Evolutionary conservation across 192 early-diverging fungal genomes (phyloP).

Genomic region (Coemansia sp.): DNA sequence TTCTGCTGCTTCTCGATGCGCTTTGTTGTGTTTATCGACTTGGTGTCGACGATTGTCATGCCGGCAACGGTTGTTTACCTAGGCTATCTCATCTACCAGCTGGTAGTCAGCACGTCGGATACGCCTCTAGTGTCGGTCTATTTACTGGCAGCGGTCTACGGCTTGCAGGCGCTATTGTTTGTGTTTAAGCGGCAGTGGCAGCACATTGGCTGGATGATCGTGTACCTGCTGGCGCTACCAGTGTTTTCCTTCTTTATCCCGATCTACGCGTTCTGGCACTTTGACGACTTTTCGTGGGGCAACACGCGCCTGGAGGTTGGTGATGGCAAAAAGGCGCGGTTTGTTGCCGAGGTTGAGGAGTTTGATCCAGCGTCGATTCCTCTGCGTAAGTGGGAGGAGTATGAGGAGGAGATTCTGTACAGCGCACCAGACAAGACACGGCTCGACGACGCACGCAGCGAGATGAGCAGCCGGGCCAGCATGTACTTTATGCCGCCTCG

Average conservation of each 20-base stretch:
- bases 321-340: conserved; percentile 69
- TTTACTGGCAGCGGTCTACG: conserved; percentile 87
- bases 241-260: conserved; percentile 88
- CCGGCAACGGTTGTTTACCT: conserved; percentile 92
- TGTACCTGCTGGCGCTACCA: conserved; percentile 90
- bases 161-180: conserved; percentile 86
- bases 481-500: conserved; percentile 53
- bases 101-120: conserved; percentile 57
- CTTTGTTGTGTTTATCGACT: conserved; percentile 93
- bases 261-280: conserved; percentile 98
- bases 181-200: conserved; percentile 89
- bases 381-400: conserved; percentile 80
- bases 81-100: conserved; percentile 77
- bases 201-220: conserved; percentile 97
- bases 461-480: conserved; percentile 55
- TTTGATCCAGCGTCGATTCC: conserved; percentile 79
- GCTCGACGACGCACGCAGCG: conserved; percentile 49
- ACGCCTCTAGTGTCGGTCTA: conserved; percentile 81
- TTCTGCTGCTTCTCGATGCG: conserved; percentile 99
- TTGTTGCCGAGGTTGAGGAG: conserved; percentile 64
- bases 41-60: conserved; percentile 92
- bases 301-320: conserved; percentile 91
- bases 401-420: conserved; percentile 63
- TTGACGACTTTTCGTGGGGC: conserved; percentile 99
- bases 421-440: conserved; percentile 28